phyloP scores from a whole-genome alignment of 2,329 filamentous ascomycete genomes.

The Paecilomyces formosus region DNA sequence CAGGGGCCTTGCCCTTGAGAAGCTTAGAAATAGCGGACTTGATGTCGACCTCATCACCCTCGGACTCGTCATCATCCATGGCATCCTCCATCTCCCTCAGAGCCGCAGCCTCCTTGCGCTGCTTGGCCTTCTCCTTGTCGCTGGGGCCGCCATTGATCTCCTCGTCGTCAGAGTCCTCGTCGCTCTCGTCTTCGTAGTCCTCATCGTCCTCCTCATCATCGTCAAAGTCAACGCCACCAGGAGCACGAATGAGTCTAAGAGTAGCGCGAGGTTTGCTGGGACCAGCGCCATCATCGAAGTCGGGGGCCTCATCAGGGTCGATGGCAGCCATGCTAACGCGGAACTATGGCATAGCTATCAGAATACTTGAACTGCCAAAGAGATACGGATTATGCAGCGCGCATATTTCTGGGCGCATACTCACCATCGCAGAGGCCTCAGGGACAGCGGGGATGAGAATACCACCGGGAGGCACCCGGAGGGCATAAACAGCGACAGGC shows the following conservation, averaged over 20 bases:
- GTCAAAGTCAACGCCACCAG: conserved; percentile 50
- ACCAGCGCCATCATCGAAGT: conserved; percentile 57
- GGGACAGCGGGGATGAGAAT: conserved; percentile 70
- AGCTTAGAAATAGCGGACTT: conserved; percentile 47
- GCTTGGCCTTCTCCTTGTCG: conserved; percentile 83
- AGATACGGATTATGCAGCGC: neutral
- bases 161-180: conserved; percentile 55
- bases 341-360: conserved; percentile 52
- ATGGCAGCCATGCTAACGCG: conserved; percentile 98
- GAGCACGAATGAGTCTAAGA: conserved; percentile 79
- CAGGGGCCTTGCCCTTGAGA: conserved; percentile 64
- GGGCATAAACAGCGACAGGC: conserved; percentile 79
- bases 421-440: conserved; percentile 76
- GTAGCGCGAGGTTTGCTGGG: conserved; percentile 66
- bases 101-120: conserved; percentile 70
- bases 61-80: conserved; percentile 50
- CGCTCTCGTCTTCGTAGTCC: conserved; percentile 45
- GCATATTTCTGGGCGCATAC: conserved; percentile 26
- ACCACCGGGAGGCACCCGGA: conserved; percentile 81
- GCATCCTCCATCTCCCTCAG: conserved; percentile 69
- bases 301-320: conserved; percentile 72
- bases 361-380: conserved; percentile 1
- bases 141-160: conserved; percentile 84
- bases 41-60: conserved; percentile 57
- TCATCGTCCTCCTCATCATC: conserved; percentile 58